These are phyloP conservation scores for Wallacemonas rigidus DNA, from an alignment of 208 protist genomes.

Conservation along the genomic window DNA sequence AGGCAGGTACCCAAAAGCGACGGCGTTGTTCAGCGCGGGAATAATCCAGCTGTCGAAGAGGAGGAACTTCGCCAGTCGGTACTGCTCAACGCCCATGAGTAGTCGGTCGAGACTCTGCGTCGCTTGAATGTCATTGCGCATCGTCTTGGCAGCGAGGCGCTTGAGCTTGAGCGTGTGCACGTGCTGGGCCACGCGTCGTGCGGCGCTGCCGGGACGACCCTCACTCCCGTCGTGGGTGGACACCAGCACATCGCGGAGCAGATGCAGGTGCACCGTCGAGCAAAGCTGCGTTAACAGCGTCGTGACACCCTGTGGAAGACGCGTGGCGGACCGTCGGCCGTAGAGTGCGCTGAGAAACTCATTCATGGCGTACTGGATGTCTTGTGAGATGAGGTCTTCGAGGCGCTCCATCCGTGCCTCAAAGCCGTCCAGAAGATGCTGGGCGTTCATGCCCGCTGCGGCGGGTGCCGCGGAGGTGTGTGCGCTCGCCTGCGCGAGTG, in stretches of 20 bases:
- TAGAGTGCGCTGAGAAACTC: conserved; percentile 81
- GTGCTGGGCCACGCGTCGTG: conserved; percentile 31
- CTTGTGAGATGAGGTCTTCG: conserved; percentile 83
- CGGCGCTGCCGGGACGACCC: conserved; percentile 17
- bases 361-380: conserved; percentile 81
- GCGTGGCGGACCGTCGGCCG: conserved; percentile 61
- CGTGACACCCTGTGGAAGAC: conserved; percentile 80
- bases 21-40: conserved; percentile 75
- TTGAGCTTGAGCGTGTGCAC: conserved; percentile 52
- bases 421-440: conserved; percentile 21
- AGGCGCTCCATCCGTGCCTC: conserved; percentile 47
- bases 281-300: conserved; percentile 77
- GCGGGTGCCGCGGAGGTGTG: conserved; percentile 3
- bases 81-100: conserved; percentile 68
- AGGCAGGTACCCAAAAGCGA: conserved; percentile 65
- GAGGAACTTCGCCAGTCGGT: conserved; percentile 81
- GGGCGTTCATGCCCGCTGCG: neutral
- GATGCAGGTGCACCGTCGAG: conserved; percentile 75
- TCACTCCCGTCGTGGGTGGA: conserved; percentile 20
- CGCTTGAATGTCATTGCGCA: conserved; percentile 24
- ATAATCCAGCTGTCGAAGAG: conserved; percentile 91
- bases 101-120: conserved; percentile 47
- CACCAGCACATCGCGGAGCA: conserved; percentile 48
- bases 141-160: conserved; percentile 33
- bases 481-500: neutral